phyloP scores from a whole-genome alignment of 2,329 filamentous ascomycete species.

The Claviceps purpurea region DNA sequence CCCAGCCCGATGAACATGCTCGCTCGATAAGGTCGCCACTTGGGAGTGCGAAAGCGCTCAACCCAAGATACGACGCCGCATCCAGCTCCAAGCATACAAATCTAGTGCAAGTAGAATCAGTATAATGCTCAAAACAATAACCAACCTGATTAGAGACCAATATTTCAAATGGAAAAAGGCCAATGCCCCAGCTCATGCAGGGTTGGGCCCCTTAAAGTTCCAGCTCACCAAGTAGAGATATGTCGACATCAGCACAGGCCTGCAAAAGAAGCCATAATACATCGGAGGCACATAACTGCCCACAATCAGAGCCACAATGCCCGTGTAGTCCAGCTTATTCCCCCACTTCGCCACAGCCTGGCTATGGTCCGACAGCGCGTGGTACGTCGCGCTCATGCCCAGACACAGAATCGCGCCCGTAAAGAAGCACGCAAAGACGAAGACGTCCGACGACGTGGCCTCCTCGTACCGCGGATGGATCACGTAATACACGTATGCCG shows the following conservation, averaged over 20 bases:
- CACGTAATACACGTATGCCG: slow-evolving; percentile 38
- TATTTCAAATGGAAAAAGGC: neutral
- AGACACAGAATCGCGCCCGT: slow-evolving; percentile 58
- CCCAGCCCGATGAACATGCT: slow-evolving; percentile 84
- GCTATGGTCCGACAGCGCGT: slow-evolving; percentile 77
- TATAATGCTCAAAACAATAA: no score
- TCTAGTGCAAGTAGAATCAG: slow-evolving; percentile 33
- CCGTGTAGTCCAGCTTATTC: slow-evolving; percentile 89
- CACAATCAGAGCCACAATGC: slow-evolving; percentile 83
- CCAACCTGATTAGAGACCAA: no score
- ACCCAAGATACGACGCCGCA: slow-evolving; percentile 67
- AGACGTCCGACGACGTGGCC: slow-evolving; percentile 49
- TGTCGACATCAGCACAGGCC: slow-evolving; percentile 46
- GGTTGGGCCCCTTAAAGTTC: neutral
- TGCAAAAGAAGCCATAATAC: slow-evolving; percentile 73
- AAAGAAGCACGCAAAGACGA: slow-evolving; percentile 70
- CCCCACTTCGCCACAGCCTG: slow-evolving; percentile 64
- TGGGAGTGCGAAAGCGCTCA: slow-evolving; percentile 71
- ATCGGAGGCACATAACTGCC: slow-evolving; percentile 82
- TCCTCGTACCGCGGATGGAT: slow-evolving; percentile 53
- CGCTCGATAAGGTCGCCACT: slow-evolving; percentile 73
- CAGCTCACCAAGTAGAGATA: slow-evolving; percentile 63
- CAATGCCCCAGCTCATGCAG: no score
- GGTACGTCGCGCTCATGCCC: slow-evolving; percentile 73
- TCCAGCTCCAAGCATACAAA: slow-evolving; percentile 60